Evolutionary conservation across 1,284 basidiomycete genomes (phyloP).

Genomic region (Sphaerobolus stellatus): DNA sequence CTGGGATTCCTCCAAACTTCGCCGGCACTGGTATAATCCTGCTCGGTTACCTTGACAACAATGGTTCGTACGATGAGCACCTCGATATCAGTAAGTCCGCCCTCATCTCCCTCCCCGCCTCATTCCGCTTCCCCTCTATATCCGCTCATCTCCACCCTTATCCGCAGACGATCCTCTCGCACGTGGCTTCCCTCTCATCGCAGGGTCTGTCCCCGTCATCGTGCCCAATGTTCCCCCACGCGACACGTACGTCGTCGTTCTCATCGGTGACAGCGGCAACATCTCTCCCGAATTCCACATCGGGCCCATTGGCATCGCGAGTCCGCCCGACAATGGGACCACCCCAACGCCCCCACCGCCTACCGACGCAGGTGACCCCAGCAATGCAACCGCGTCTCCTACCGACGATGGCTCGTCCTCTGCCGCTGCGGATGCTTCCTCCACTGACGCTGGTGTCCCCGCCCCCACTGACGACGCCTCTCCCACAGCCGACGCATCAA

Average conservation of each 20-base stretch:
- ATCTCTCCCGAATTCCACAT: slow-evolving; percentile 39
- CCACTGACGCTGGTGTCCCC: no score
- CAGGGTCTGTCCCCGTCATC: slow-evolving; percentile 50
- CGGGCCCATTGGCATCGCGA: slow-evolving; percentile 10
- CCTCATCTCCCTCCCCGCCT: no score
- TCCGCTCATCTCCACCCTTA: no score
- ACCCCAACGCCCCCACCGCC: no score
- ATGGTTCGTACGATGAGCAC: neutral
- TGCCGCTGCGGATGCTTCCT: no score
- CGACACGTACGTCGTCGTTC: slow-evolving; percentile 46
- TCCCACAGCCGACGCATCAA: no score
- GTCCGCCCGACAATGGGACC: no score
- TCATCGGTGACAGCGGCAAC: slow-evolving; percentile 55
- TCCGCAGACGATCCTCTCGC: slow-evolving; percentile 51
- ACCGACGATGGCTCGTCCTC: no score
- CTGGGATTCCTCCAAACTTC: neutral
- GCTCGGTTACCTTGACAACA: neutral
- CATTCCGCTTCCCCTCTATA: no score
- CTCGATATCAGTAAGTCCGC: neutral
- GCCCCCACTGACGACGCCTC: no score
- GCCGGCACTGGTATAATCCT: neutral
- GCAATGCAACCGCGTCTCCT: no score
- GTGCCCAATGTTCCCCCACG: slow-evolving; percentile 52
- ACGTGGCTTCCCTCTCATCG: slow-evolving; percentile 49
- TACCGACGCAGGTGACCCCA: no score